Evolutionary conservation across 768 basidiomycete genomes (phyloP), one percentile per base, ranked within the genome.

Genomic region (Paxillus involutus): DNA sequence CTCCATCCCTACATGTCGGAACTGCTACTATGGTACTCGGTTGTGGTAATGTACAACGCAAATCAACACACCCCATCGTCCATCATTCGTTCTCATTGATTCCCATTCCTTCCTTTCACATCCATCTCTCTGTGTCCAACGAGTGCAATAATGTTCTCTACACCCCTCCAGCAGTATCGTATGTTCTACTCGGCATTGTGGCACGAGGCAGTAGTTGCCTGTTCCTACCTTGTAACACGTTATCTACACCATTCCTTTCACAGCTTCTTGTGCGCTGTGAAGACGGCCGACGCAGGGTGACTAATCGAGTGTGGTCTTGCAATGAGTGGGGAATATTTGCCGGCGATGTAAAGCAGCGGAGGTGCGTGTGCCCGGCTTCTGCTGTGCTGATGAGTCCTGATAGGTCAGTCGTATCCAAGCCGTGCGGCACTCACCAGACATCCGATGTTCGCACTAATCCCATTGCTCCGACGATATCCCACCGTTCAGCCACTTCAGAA

Each of bases 31-130:
- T 59, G 70, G 63, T 70, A 69, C 70, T 68, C 55, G 54, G 56
- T 71, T 54, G 67, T 72, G 70, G 64, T 64, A 69, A 50, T 72
- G 71, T 70, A 72, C 71, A 71, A 71, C 64, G 66, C 67, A 62
- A 60, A 66, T 51, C 64, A 61, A 54, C 61, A 58, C 65, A 59
- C 50, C 52, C 48, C 68, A 60, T 64, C 66, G 26, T 26, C 51
- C 62, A 64, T 60, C 44, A 56, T 59, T 26, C 26, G 26, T 26
- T 26, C 57, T 59, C 60, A 64, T 63, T 69, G 56, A 69, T 69
- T 60, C 54, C 49, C 61, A 57, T 52, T 49, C 55, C 58, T 61
- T 45, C 48, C 32, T 53, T 47, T 55, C 55, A 44, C 55, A 26
- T 59, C 63, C 55, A 37, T 53, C 60, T 61, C 57, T 61, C 57